phyloP scores from a whole-genome alignment of 305 asterid species.

The Plantago coronopus region DNA sequence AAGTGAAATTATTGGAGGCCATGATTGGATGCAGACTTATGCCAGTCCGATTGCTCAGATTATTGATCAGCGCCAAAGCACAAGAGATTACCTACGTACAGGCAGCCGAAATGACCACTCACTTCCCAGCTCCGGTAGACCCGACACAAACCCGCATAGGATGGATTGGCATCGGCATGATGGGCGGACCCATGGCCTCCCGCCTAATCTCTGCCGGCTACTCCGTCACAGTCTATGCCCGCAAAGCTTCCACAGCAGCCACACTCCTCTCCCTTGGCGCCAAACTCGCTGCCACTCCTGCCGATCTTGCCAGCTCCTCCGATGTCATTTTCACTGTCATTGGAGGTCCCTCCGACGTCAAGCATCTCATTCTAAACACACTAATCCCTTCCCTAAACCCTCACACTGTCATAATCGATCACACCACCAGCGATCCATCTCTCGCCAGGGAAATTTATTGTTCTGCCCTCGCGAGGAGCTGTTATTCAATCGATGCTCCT shows the following conservation, averaged over 20 bases:
- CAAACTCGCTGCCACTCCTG: slow-evolving; percentile 38
- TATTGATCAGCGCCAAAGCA: too few relatives aligned
- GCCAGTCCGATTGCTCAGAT: too few relatives aligned
- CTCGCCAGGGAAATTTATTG: slow-evolving; percentile 48
- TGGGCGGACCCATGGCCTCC: slow-evolving; percentile 81
- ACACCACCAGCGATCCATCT: slow-evolving; percentile 70
- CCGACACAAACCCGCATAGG: slow-evolving; percentile 71
- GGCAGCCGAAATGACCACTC: slow-evolving; percentile 27
- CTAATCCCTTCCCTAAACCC: slow-evolving; percentile 53
- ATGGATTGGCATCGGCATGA: slow-evolving; percentile 85
- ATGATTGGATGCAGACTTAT: too few relatives aligned
- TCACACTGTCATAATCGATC: slow-evolving; percentile 56
- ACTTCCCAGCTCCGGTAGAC: slow-evolving; percentile 42
- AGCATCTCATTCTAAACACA: slow-evolving; percentile 46
- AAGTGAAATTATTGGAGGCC: too few relatives aligned
- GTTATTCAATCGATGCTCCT: slow-evolving; percentile 70
- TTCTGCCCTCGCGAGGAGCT: slow-evolving; percentile 42
- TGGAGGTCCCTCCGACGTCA: slow-evolving; percentile 89
- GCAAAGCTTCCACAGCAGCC: slow-evolving; percentile 59
- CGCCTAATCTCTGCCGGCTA: slow-evolving; percentile 84
- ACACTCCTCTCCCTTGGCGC: slow-evolving; percentile 67
- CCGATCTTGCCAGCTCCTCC: slow-evolving; percentile 42
- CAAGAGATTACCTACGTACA: too few relatives aligned
- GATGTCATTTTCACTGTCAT: slow-evolving; percentile 73
- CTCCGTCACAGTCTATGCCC: slow-evolving; percentile 59